Evolutionary conservation across 1,284 basidiomycete species (phyloP).

Genomic region (Trichosporon faecale): DNA sequence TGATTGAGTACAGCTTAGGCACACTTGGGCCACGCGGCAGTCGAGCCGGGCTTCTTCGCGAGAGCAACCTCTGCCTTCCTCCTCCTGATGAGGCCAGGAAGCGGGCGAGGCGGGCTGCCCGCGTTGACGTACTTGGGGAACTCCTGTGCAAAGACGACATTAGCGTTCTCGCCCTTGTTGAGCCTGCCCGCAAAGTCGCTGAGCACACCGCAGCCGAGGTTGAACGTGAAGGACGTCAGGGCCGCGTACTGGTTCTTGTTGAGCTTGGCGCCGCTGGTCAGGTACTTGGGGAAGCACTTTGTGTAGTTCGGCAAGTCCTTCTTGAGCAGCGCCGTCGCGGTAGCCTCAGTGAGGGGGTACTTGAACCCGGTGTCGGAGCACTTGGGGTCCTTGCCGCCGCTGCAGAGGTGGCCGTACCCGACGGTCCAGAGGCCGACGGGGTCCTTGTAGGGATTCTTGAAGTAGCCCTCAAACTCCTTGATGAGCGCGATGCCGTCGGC

Average conservation of each 20-base stretch:
- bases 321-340: slow-evolving; percentile 6
- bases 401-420: slow-evolving; percentile 16
- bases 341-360: slow-evolving; percentile 7
- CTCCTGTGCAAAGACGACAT: background rate
- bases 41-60: background rate
- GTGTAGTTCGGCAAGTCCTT: background rate
- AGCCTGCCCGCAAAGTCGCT: background rate
- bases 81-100: background rate
- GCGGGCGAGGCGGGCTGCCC: background rate
- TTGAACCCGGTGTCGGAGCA: slow-evolving; percentile 2
- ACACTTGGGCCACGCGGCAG: background rate
- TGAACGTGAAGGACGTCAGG: slow-evolving; percentile 1
- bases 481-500: slow-evolving; percentile 6
- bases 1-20: background rate
- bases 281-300: background rate
- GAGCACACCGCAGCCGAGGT: slow-evolving; percentile 5
- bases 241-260: slow-evolving; percentile 12
- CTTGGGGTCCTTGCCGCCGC: background rate
- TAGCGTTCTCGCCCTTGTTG: slow-evolving; percentile 2
- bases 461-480: slow-evolving; percentile 14
- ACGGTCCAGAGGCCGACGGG: slow-evolving; percentile 3
- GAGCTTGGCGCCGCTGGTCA: background rate
- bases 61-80: slow-evolving; percentile 1
- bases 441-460: background rate
- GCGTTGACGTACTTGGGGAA: slow-evolving; percentile 4